phyloP scores from a whole-genome alignment of 2,329 filamentous ascomycete species.

The Septoria linicola region DNA sequence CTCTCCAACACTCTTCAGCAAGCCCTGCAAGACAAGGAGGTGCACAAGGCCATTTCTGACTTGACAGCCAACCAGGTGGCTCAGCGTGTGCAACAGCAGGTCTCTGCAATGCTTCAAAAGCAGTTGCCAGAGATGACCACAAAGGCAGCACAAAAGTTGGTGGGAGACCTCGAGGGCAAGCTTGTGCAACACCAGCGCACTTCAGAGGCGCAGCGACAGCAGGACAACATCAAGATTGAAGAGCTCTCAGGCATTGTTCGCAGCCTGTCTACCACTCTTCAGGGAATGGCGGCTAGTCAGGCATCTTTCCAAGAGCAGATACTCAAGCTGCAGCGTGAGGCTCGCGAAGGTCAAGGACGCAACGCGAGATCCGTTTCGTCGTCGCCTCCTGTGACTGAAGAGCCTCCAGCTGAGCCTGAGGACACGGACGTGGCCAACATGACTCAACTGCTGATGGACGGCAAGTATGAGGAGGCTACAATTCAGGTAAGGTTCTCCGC shows the following conservation, averaged over 20 bases:
- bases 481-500: constrained; percentile 38
- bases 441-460: constrained; percentile 60
- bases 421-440: constrained; percentile 62
- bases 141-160: constrained; percentile 64
- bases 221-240: constrained; percentile 66
- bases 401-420: constrained; percentile 45
- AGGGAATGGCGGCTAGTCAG: constrained; percentile 67
- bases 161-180: constrained; percentile 65
- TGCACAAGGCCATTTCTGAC: constrained; percentile 71
- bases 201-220: constrained; percentile 52
- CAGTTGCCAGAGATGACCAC: constrained; percentile 33
- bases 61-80: constrained; percentile 66
- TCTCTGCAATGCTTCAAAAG: constrained; percentile 60
- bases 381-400: constrained; percentile 7
- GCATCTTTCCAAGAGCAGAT: constrained; percentile 63
- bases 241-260: constrained; percentile 67
- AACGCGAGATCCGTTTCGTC: constrained; percentile 14
- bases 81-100: constrained; percentile 67
- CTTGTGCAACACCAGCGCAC: constrained; percentile 53
- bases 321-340: constrained; percentile 44
- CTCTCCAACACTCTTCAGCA: constrained; percentile 67
- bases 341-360: constrained; percentile 44
- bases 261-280: constrained; percentile 66
- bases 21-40: constrained; percentile 70
- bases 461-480: constrained; percentile 49